phyloP scores from a whole-genome alignment of 306 rosid species.

The Quercus engelmannii region DNA sequence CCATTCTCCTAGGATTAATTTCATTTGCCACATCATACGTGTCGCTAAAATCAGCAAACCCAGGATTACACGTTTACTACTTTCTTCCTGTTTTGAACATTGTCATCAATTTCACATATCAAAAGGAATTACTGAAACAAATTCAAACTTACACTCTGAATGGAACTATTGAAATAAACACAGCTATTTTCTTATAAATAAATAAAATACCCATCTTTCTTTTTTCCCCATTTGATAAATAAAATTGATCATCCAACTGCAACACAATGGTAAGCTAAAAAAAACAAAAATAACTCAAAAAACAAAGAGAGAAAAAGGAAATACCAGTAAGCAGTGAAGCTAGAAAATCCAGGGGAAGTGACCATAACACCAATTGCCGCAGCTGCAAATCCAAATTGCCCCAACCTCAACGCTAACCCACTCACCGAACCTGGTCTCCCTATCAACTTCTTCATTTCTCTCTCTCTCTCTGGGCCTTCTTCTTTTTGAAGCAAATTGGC shows the following conservation, averaged over 20 bases:
- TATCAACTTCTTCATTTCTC: slow-evolving; percentile 53
- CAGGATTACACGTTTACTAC: no score
- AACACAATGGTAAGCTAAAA: not conserved
- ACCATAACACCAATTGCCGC: slow-evolving; percentile 77
- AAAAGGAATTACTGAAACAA: no score
- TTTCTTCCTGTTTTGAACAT: no score
- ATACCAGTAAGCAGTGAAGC: slow-evolving; percentile 89
- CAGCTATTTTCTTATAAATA: no score
- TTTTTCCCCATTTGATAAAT: not conserved
- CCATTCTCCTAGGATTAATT: no score
- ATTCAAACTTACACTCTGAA: no score
- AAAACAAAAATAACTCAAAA: not conserved
- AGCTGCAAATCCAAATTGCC: slow-evolving; percentile 75
- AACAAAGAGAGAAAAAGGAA: not conserved
- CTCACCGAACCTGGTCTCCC: slow-evolving; percentile 84
- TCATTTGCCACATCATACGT: no score
- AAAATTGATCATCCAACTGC: not conserved
- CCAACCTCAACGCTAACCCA: slow-evolving; percentile 64
- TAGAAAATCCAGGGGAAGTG: slow-evolving; percentile 63
- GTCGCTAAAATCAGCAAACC: no score
- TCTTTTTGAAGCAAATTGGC: slow-evolving; percentile 15
- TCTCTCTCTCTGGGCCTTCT: slow-evolving; percentile 18
- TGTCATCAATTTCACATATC: no score
- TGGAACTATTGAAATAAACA: no score
- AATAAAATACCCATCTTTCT: no score